Base-by-base conservation (phyloP, 371 early-diverging fungal genomes). In the Mucor mucedo region DNA sequence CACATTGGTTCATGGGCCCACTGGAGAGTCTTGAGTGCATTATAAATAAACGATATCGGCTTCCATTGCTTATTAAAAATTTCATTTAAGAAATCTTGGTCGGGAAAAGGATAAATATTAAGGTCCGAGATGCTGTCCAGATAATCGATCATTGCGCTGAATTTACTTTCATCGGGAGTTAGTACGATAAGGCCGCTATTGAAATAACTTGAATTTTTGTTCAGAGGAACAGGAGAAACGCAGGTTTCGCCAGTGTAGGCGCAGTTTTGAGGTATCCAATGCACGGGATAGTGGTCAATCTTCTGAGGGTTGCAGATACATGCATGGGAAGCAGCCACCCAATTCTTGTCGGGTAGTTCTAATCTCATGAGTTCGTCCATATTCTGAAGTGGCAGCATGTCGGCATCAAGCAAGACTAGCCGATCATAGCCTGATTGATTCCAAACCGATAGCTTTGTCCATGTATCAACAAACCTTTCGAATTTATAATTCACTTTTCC, bases 401-500 rank as follows among this genome's bases (percentile, higher is more conserved):
- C 97, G 0, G 96, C 93, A 68, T 96, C 97, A 44, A 97, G 56
- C 56, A 94, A 89, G 11, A 89, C 87, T 39, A 94, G 76, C 32
- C 84, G 78, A 29, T 83, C 79, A 63, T 82, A 90, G 16, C 85
- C 80, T 0, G 76, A 77, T 42, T 91, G 82, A 13, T 87, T 78
- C 86, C 92, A 96, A 44, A 89, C 88, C 63, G 93, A 89, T 33
- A 97, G 67, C 72, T 96, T 97, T 35, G 97, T 95, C 73, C 89
- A 87, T 1, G 96, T 95, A 50, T 82, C 76, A 2, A 45, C 40
- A 45, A 74, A 84, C 4, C 75, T 53, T 48, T 77, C 70, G 32
- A 68, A 66, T 29, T 71, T 55, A 39, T 82, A 80, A 11, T 77
- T 54, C 5, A 88, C 78, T 40, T 85, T 87, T n/a, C 94, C 87